phyloP scores from a whole-genome alignment of 257 asterid species.

The Ballota nigra region DNA sequence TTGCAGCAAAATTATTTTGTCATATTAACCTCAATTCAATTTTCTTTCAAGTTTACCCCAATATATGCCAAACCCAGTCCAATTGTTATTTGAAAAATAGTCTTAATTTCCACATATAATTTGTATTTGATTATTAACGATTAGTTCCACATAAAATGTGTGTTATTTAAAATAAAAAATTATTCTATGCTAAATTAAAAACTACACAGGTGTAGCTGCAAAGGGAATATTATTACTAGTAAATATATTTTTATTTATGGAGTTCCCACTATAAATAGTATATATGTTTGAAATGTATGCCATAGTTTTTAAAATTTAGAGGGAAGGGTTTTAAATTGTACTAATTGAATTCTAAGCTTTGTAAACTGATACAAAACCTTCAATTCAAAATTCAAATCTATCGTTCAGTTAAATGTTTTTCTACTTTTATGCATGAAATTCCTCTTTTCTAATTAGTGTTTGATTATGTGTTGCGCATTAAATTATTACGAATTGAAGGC shows the following conservation, averaged over 20 bases:
- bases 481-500: slow-evolving; percentile 17
- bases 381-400: no score
- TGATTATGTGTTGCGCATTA: slow-evolving; percentile 7
- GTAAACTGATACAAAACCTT: not conserved
- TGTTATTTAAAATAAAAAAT: not conserved
- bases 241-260: not conserved
- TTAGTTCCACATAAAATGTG: not conserved
- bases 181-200: not conserved
- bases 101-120: not conserved
- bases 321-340: not conserved
- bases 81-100: not conserved
- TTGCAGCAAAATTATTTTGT: no score
- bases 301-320: not conserved
- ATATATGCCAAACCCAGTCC: not conserved
- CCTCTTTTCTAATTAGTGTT: slow-evolving; percentile 11
- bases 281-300: slow-evolving; percentile 6
- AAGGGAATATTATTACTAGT: not conserved
- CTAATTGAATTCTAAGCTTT: not conserved
- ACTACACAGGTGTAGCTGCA: not conserved
- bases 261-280: not conserved
- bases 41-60: not conserved
- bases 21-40: not conserved
- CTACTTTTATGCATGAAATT: slow-evolving; percentile 12
- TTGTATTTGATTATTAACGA: not conserved
- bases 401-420: not conserved